Evolutionary conservation across 2,329 filamentous ascomycete species (phyloP), one percentile per base, ranked within the genome.

Genomic region (Alternaria burnsii): DNA sequence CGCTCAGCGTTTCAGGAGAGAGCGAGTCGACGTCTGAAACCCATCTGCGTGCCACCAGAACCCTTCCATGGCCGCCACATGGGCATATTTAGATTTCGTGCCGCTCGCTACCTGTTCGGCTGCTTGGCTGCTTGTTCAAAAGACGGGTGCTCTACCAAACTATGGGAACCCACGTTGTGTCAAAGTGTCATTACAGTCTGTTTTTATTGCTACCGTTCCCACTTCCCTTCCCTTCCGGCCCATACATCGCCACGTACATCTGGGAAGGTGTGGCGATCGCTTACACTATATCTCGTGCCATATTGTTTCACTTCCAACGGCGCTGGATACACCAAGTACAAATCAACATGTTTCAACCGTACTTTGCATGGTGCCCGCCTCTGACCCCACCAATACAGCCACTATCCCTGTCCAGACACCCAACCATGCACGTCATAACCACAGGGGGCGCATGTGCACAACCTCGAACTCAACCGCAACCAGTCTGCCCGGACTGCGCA

Each of bases 1-100:
- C 55, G n/a, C 34, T 59, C 55, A 69, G 66, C 64, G 74, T 77
- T 77, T 77, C 74, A 77, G 67, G 41, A 43, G 38, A 41, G 62
- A 66, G 48, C 63, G 69, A 65, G 61, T 53, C 50, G 42, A 55
- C 51, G 47, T 61, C 68, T 75, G 74, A 76, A 76, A 76, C 74
- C 36, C 67, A 55, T 55, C 65, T 46, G 58, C 44, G 63, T 66
- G 62, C 64, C 71, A 67, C 66, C 60, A 63, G 32, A 57, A 62
- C 63, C 47, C 56, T 67, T 64, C 59, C 55, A 62, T 61, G 59
- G 54, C 67, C 59, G 61, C 65, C 66, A 60, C 65, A 55, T 57
- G 47, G 50, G 59, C 60, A 26, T 30, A 32, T 51, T 34, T 22
- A 43, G 52, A 52, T 56, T 32, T 40, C 41, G 47, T 47, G 34